Evolutionary conservation across 371 early-diverging fungal genomes (phyloP), one percentile per base, ranked within the genome.

Genomic region (Syncephalastrum sp.): DNA sequence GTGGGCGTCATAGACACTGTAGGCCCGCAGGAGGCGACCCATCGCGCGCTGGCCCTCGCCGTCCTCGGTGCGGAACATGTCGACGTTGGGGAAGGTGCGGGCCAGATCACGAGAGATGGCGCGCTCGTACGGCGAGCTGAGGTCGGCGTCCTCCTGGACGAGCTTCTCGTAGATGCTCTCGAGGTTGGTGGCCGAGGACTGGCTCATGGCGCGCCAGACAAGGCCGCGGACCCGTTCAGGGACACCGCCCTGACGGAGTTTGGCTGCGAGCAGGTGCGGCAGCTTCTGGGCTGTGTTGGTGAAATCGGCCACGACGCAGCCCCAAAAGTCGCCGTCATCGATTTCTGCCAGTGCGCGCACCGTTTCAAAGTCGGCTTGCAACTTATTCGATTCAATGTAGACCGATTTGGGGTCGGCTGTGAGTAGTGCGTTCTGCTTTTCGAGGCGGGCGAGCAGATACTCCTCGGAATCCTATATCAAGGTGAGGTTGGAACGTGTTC

Each of bases 321-420:
- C 91, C 97, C 97, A 97, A 53, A 97, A 97, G 50, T 96, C 95
- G 91, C 91, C 90, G 60, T 92, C 91, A n/a, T 61, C 48, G 5
- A 62, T 60, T 1, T 61, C 55, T 10, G 43, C 42, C 2, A 57
- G 54, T n/a, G 61, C 46, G 44, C 80, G 82, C 24, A 82, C 59
- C 3, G 82, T 82, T 21, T 50, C 65, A 53, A 84, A 82, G 55
- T 82, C 77, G 15, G 81, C 74, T 61, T 81, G 71, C 33, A 82
- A 73, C n/a, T 75, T 68, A 55, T 81, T 81, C 17, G 81, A 78
- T 64, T 82, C 80, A 46, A 82, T 82, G 58, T 79, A 82, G 33
- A 84, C 64, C 0, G 83, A 74, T 64, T 84, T 84, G 8, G 83
- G 85, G 48, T 84, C 83, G 29, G 78, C 79, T 45, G 77, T 74